Percentiles rank a stretch among this genome's conserved stretches.
Conservation (phyloP, 2,329 filamentous ascomycete genomes). For the Fusarium keratoplasticum region DNA sequence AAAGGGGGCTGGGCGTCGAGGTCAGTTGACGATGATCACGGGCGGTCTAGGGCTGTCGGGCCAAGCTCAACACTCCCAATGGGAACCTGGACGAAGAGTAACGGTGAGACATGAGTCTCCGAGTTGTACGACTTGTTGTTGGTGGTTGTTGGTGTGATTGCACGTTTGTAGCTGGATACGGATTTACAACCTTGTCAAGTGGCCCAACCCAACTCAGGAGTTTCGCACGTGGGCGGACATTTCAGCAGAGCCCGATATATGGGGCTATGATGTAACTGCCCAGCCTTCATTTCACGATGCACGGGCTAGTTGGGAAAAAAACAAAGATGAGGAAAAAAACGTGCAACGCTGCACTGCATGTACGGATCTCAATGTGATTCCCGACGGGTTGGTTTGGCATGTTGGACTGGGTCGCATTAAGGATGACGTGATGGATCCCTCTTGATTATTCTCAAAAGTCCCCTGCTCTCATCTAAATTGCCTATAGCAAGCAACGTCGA, state of each 20-base stretch:
- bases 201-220: conserved; percentile 7
- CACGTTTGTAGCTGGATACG: background rate
- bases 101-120: conserved; percentile 17
- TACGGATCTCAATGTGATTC: background rate
- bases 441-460: conserved; percentile 17
- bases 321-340: background rate
- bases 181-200: background rate
- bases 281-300: conserved; percentile 2
- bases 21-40: conserved; percentile 36
- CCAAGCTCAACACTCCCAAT: conserved; percentile 22
- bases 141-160: conserved; percentile 9
- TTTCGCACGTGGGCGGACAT: conserved; percentile 14
- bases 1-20: background rate
- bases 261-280: conserved; percentile 7
- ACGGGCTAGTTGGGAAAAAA: background rate
- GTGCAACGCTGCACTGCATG: conserved; percentile 1
- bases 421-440: conserved; percentile 15
- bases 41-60: conserved; percentile 9
- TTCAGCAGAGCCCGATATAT: background rate
- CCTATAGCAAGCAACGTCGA: background rate
- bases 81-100: background rate
- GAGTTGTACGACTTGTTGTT: conserved; percentile 12
- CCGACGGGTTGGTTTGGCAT: background rate
- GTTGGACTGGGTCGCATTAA: background rate
- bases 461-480: background rate